Evolutionary conservation across 495 filamentous ascomycete species (phyloP).

Genomic region (Corynascus novoguineensis): DNA sequence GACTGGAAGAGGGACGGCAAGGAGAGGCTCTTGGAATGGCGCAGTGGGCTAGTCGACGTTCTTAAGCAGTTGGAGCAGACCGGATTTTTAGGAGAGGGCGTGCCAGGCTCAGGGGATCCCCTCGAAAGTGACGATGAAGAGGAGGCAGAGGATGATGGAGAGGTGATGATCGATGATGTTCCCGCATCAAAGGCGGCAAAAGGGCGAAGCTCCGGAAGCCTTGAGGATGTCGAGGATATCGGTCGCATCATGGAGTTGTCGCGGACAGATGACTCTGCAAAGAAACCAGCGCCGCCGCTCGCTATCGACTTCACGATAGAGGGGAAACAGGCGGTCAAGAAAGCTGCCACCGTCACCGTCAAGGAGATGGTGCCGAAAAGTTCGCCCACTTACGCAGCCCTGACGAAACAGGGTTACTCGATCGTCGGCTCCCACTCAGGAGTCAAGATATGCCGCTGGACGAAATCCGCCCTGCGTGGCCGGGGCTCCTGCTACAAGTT

Average conservation of each 20-base stretch:
- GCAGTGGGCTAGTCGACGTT: conserved; percentile 63
- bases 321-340: conserved; percentile 43
- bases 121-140: conserved; percentile 78
- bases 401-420: conserved; percentile 94
- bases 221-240: conserved; percentile 83
- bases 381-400: conserved; percentile 77
- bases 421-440: conserved; percentile 94
- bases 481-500: conserved; percentile 95
- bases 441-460: conserved; percentile 98
- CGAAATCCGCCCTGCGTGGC: conserved; percentile 93
- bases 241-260: conserved; percentile 54
- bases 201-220: conserved; percentile 39
- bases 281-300: conserved; percentile 43
- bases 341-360: conserved; percentile 38
- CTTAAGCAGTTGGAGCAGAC: conserved; percentile 55
- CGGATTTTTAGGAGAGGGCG: conserved; percentile 70
- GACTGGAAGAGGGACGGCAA: conserved; percentile 71
- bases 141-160: conserved; percentile 51
- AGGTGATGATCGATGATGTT: conserved; percentile 45
- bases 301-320: conserved; percentile 84
- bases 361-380: conserved; percentile 93
- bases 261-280: conserved; percentile 31
- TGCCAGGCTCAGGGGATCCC: conserved; percentile 73
- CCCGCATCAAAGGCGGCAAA: conserved; percentile 31
- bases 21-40: conserved; percentile 68